Evolutionary conservation across 192 early-diverging fungal genomes (phyloP), one percentile per base, ranked within the genome.

Genomic region (Entomortierella chlamydospora): DNA sequence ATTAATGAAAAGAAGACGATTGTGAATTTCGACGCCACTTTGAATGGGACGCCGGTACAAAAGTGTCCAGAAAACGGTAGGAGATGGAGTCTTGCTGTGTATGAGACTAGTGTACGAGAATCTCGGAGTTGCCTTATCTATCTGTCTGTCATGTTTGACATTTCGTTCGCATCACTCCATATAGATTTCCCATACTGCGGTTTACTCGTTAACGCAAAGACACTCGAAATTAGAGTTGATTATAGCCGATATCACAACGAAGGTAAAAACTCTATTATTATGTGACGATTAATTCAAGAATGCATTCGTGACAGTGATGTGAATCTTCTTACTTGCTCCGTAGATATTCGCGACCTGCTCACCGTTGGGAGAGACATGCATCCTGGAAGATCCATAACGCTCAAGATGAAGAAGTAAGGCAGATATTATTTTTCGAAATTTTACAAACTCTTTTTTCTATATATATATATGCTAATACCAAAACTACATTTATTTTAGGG

Each of bases 161-260:
- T n/a, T n/a, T n/a, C n/a, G n/a, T n/a, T n/a, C n/a, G n/a, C 18
- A 10, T 31, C 7, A 17, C 37, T 37, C 58, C 7, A 15, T 20
- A 22, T 72, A 93, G 91, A 88, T 20, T 91, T 93, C 80, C 90
- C 90, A 12, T 98, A 94, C 91, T 97, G 95, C 72, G 96, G 95
- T 1, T 79, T 94, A 18, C 74, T 94, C 6, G 87, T 98, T 57
- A 65, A 95, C 61, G 87, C 87, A 23, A 67, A 59, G 54, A 90
- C 84, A 9, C 84, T 97, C 26, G 83, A 92, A 29, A 88, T 95
- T 39, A 81, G 84, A 51, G 83, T 63, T 4, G 94, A 97, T 72
- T 97, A 93, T 57, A 73, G 70, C 4, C 87, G 91, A 22, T 85
- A 91, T 25, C 62, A 60, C 5, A 61, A 61, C 2, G 77, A 73